Conservation (phyloP, 2,329 filamentous ascomycete species). For the Cladophialophora psammophila region DNA sequence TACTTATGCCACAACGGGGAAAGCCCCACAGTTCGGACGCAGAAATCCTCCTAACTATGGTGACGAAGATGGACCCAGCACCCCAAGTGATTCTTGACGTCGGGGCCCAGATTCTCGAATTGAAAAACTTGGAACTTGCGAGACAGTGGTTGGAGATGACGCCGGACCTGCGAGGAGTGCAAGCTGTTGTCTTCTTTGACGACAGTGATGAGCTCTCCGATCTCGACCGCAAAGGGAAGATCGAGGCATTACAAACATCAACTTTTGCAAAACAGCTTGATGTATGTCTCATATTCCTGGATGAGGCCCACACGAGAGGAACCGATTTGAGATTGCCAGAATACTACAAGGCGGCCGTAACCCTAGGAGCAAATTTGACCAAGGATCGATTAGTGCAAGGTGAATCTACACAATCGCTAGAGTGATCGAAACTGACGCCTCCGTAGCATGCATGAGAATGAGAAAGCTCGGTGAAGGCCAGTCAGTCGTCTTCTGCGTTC, state of each 20-base stretch:
- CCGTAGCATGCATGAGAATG: constrained; percentile 5
- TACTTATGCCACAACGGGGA: constrained; percentile 31
- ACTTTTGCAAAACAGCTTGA: not conserved
- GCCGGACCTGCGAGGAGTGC: constrained; percentile 34
- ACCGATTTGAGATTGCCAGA: constrained; percentile 3
- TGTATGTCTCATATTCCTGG: constrained; percentile 1
- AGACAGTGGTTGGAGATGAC: constrained; percentile 57
- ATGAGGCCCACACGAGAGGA: constrained; percentile 5
- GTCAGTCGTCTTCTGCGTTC: constrained; percentile 6
- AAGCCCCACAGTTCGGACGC: constrained; percentile 45
- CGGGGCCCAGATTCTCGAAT: constrained; percentile 72
- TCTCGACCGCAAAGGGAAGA: constrained; percentile 39
- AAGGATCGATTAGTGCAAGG: not conserved
- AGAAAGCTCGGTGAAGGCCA: constrained; percentile 3
- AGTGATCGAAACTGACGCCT: not conserved
- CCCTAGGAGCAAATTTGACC: not conserved
- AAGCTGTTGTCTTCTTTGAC: constrained; percentile 65
- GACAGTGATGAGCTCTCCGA: constrained; percentile 44
- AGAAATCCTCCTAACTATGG: constrained; percentile 54
- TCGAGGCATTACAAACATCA: not conserved
- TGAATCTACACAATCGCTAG: not conserved
- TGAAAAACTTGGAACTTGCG: constrained; percentile 64
- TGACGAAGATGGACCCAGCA: constrained; percentile 50
- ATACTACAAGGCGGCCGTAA: not conserved
- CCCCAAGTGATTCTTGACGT: constrained; percentile 72